phyloP scores from a whole-genome alignment of 768 basidiomycete genomes.

The Suillus subluteus region DNA sequence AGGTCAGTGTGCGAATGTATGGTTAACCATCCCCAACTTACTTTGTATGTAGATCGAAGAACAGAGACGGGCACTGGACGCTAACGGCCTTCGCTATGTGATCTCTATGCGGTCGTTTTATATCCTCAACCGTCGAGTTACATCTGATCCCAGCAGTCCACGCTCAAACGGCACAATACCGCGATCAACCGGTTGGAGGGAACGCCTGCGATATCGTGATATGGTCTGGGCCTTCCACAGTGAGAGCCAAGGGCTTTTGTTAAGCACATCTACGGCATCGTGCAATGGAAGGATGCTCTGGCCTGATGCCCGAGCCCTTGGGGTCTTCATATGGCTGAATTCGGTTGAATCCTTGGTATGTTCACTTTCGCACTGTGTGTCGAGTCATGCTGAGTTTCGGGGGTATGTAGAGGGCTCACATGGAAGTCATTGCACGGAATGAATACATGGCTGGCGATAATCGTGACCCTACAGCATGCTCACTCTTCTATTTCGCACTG shows the following conservation, averaged over 20 bases:
- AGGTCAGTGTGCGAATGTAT: conserved; percentile 52
- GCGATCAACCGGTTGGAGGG: conserved; percentile 60
- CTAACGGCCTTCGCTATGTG: conserved; percentile 91
- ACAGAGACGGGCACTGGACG: conserved; percentile 86
- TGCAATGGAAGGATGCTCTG: conserved; percentile 89
- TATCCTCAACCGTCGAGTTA: conserved; percentile 71
- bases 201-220: conserved; percentile 88
- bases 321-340: conserved; percentile 86
- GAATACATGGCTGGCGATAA: conserved; percentile 88
- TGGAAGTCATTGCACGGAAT: conserved; percentile 89
- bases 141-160: conserved; percentile 51
- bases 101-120: conserved; percentile 92
- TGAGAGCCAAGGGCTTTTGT: conserved; percentile 85
- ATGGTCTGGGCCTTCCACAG: conserved; percentile 98
- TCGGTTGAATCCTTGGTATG: conserved; percentile 79
- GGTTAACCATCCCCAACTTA: conserved; percentile 10
- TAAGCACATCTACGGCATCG: conserved; percentile 68
- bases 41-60: conserved; percentile 70
- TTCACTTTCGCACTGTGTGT: conserved; percentile 14
- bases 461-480: conserved; percentile 88
- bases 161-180: conserved; percentile 44
- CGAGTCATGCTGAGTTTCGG: conserved; percentile 6
- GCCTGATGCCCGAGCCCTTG: conserved; percentile 85
- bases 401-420: conserved; percentile 65
- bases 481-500: conserved; percentile 92